Evolutionary conservation across 164 flowering plant genomes (phyloP).

Genomic region (Kalanchoe fedtschenkoi): DNA sequence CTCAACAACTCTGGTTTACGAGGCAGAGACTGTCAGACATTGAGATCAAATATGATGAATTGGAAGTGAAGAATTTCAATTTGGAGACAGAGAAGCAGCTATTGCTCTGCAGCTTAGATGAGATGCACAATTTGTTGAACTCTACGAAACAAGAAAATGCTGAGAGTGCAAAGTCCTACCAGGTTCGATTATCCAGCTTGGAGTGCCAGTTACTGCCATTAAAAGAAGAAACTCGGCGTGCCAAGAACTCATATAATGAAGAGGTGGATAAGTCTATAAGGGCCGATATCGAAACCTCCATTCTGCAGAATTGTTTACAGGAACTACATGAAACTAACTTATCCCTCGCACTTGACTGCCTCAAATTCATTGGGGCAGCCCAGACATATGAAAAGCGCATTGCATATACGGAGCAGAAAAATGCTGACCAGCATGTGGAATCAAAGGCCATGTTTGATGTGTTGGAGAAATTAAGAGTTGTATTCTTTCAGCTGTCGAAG

Average conservation of each 20-base stretch:
- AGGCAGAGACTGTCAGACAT: slow-evolving; percentile 23
- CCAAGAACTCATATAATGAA: slow-evolving; percentile 24
- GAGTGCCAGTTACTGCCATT: slow-evolving; percentile 22
- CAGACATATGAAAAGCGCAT: slow-evolving; percentile 28
- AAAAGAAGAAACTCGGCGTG: slow-evolving; percentile 21
- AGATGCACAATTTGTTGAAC: slow-evolving; percentile 24
- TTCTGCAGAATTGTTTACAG: slow-evolving; percentile 23
- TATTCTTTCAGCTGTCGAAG: slow-evolving; percentile 24
- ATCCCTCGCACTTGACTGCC: slow-evolving; percentile 19
- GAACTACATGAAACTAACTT: slow-evolving; percentile 25
- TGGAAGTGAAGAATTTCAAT: slow-evolving; percentile 20
- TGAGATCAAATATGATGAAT: slow-evolving; percentile 22
- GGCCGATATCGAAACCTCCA: slow-evolving; percentile 31
- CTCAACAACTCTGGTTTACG: slow-evolving; percentile 27
- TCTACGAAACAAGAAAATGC: slow-evolving; percentile 26
- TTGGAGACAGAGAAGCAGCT: slow-evolving; percentile 37
- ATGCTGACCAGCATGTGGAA: slow-evolving; percentile 21
- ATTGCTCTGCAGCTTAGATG: slow-evolving; percentile 20
- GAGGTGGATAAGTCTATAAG: slow-evolving; percentile 23
- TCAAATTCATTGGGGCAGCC: slow-evolving; percentile 25
- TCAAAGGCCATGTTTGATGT: slow-evolving; percentile 23
- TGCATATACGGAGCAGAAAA: slow-evolving; percentile 25
- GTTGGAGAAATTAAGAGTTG: slow-evolving; percentile 20
- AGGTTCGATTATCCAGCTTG: slow-evolving; percentile 21
- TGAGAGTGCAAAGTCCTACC: slow-evolving; percentile 17